These are phyloP conservation scores for Oidiodendron maius DNA, from an alignment of 495 filamentous ascomycete genomes.

Conservation along the genomic window DNA sequence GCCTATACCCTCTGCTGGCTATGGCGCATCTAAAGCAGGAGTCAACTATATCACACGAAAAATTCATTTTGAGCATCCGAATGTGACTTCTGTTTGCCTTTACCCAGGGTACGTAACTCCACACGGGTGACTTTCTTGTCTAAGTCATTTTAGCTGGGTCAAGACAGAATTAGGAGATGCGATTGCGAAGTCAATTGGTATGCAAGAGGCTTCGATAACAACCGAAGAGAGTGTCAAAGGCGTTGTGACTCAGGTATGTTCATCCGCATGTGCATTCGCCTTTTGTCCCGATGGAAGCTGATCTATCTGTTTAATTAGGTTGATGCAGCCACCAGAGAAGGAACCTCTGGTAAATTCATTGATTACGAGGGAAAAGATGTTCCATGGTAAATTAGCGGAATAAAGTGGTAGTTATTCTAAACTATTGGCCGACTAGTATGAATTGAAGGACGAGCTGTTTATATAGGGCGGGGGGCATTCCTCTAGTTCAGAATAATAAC, in stretches of 20 bases:
- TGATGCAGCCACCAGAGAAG: conserved; percentile 14
- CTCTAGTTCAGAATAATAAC: no score
- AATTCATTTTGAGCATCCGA: conserved; percentile 30
- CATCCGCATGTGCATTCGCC: no score
- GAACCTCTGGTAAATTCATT: conserved; percentile 12
- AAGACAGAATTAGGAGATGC: conserved; percentile 17
- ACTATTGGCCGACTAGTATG: no score
- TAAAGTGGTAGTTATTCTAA: no score
- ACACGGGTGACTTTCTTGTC: neutral
- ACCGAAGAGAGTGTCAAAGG: conserved; percentile 14
- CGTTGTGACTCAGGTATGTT: conserved; percentile 10
- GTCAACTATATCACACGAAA: conserved; percentile 33
- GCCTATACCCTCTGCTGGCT: conserved; percentile 20
- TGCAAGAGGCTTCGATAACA: conserved; percentile 7
- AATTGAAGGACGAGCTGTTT: no score
- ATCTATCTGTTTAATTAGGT: no score
- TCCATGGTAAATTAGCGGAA: no score
- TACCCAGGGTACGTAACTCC: conserved; percentile 29
- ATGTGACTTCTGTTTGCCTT: conserved; percentile 27
- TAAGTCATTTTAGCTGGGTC: neutral
- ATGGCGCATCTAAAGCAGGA: conserved; percentile 35
- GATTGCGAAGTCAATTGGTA: neutral
- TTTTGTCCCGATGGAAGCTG: no score
- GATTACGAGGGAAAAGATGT: no score
- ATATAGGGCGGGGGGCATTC: no score